These are phyloP conservation scores for Agrostemma githago DNA, from an alignment of 148 eudicot genomes.

Conservation along the genomic window DNA sequence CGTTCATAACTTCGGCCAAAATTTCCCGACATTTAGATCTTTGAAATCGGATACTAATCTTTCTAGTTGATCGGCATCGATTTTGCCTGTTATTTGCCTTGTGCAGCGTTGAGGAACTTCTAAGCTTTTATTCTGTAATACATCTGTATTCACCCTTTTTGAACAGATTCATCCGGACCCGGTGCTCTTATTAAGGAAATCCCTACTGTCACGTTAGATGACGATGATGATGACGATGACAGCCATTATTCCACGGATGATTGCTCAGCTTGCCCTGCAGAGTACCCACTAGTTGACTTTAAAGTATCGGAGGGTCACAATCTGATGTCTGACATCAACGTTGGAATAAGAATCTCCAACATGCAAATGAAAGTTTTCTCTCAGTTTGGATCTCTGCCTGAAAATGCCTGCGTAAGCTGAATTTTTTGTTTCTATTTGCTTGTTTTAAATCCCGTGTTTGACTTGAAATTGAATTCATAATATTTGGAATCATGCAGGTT, in stretches of 20 bases:
- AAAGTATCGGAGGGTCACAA: slow-evolving; percentile 17
- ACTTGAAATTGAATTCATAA: slow-evolving; percentile 1
- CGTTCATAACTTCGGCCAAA: too few relatives aligned
- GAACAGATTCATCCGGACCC: slow-evolving; percentile 36
- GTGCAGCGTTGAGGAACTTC: neutral
- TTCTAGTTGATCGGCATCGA: neutral
- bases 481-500: slow-evolving; percentile 36
- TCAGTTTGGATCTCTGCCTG: slow-evolving; percentile 29
- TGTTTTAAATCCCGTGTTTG: slow-evolving; percentile 1
- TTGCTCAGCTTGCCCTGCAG: slow-evolving; percentile 23
- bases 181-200: slow-evolving; percentile 27
- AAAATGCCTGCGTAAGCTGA: slow-evolving; percentile 41
- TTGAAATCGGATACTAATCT: neutral
- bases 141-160: slow-evolving; percentile 8
- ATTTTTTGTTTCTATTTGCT: slow-evolving; percentile 9
- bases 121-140: neutral
- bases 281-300: slow-evolving; percentile 24
- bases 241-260: slow-evolving; percentile 20
- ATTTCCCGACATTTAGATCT: neutral
- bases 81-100: neutral
- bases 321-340: slow-evolving; percentile 22
- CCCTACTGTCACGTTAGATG: slow-evolving; percentile 25
- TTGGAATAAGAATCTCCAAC: slow-evolving; percentile 19
- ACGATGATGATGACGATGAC: slow-evolving; percentile 32
- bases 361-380: slow-evolving; percentile 24